Conservation (phyloP, 345 rosid species). For the Arabidopsis arenosa region DNA sequence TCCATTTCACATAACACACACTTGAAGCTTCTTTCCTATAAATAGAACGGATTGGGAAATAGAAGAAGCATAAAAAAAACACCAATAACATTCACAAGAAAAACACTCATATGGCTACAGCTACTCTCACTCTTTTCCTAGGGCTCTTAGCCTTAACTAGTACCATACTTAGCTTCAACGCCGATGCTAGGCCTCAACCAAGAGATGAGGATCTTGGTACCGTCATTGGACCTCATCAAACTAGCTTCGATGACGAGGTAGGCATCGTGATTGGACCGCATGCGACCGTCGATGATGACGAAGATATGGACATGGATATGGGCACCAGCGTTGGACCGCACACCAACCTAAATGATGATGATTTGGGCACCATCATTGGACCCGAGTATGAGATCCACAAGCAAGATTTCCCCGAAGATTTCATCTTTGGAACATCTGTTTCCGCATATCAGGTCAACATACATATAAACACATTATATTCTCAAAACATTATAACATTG, state of each 20-base stretch:
- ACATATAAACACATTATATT: background rate
- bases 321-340: conserved; percentile 26
- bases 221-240: conserved; percentile 38
- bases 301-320: conserved; percentile 16
- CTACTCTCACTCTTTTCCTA: conserved; percentile 28
- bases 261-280: conserved; percentile 38
- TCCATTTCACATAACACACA: conserved; percentile 10
- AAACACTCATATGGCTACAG: conserved; percentile 21
- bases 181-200: conserved; percentile 45
- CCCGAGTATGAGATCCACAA: conserved; percentile 39
- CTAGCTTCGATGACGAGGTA: conserved; percentile 32
- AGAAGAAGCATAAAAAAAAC: conserved; percentile 14
- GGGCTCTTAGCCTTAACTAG: conserved; percentile 30
- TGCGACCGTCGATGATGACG: background rate
- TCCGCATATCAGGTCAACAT: conserved; percentile 44
- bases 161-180: conserved; percentile 32
- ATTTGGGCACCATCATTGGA: conserved; percentile 41
- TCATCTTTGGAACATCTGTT: conserved; percentile 44
- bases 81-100: conserved; percentile 18
- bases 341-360: conserved; percentile 32
- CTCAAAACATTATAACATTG: background rate
- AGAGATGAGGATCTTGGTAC: conserved; percentile 40
- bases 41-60: conserved; percentile 31
- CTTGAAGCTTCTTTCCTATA: conserved; percentile 35
- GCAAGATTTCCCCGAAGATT: conserved; percentile 36